Evolutionary conservation across 768 basidiomycete genomes (phyloP).

Genomic region (Royoungia palumana): DNA sequence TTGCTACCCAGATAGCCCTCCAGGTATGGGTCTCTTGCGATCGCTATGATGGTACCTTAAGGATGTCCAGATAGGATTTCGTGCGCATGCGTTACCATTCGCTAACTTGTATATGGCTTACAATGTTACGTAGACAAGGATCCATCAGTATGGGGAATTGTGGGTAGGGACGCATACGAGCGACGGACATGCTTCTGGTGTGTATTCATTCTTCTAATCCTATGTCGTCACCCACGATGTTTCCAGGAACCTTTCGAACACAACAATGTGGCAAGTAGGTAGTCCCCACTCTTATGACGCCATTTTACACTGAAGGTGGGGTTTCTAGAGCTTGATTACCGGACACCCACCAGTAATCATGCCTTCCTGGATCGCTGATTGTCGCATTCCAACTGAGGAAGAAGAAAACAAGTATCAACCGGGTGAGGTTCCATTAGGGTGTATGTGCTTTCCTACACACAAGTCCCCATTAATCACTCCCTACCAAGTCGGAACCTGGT

Average conservation of each 20-base stretch:
- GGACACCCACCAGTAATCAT: conserved; percentile 48
- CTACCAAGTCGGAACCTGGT: conserved; percentile 46
- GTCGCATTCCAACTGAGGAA: conserved; percentile 41
- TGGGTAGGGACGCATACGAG: conserved; percentile 49
- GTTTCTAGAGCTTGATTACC: conserved; percentile 38
- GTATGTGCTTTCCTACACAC: conserved; percentile 31
- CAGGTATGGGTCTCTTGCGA: conserved; percentile 33
- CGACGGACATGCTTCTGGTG: conserved; percentile 53
- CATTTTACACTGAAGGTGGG: background rate
- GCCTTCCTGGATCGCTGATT: conserved; percentile 43
- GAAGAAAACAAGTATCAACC: conserved; percentile 45
- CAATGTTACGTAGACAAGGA: conserved; percentile 40
- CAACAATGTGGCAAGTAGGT: conserved; percentile 44
- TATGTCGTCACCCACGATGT: background rate
- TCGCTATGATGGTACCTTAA: conserved; percentile 5
- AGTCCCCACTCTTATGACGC: background rate
- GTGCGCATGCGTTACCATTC: conserved; percentile 5
- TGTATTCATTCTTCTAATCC: background rate
- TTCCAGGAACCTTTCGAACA: conserved; percentile 40
- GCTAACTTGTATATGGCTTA: conserved; percentile 2
- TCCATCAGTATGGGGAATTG: conserved; percentile 49
- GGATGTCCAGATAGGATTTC: conserved; percentile 10
- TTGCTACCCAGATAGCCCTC: conserved; percentile 47
- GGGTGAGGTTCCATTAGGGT: conserved; percentile 43
- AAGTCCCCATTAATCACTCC: background rate